Base-by-base conservation (phyloP, 495 filamentous ascomycete species). In the Lasiosphaeria ovina region DNA sequence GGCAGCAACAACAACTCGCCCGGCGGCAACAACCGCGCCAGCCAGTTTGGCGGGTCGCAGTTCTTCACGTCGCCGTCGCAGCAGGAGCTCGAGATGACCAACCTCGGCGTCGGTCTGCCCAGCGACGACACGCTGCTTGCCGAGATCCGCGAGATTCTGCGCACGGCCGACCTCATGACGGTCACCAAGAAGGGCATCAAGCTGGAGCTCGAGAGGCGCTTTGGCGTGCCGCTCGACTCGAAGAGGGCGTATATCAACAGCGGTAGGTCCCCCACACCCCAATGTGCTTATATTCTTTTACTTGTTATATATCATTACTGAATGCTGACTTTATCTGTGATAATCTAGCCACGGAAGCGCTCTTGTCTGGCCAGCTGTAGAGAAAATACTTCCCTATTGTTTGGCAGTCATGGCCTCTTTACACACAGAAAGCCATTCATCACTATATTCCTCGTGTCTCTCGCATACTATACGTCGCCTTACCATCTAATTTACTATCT, bases 151-250 rank as follows among this genome's bases (percentile, higher is more conserved):
- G 93, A 97, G 65, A 95, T 99, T 57, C 77, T 99, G 52, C 80
- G 86, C 62, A 92, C 89, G 3, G 91, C 91, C 2, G 95, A 99
- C 78, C 77, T 99, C 66, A 99, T 99, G 94, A 91, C 79, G 9
- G 89, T 98, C 35, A 98, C 95, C 62, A 99, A 99, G 87, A 99
- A 98, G 85, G 90, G 89, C 60, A 89, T 99, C 76, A 97, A 97
- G 82, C 74, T 82, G 60, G 95, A 99, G 75, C 76, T 99, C 59
- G 95, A 99, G 78, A 81, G 83, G 67, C 83, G 92, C 63, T 99
- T 97, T 71, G 89, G 87, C 35, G 85, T 95, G 38, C 80, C 80
- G 50, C 76, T 98, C 55, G 93, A 98, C 70, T 74, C 83, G 55
- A 90, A 85, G 80, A 85, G 91, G 74, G 83, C 89, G 40, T 98